A percentile compares a stretch with the other conserved stretches of the same genome.
phyloP scores from a whole-genome alignment of 352 stramenopile species.

The Phytopythium chamaehyphon region DNA sequence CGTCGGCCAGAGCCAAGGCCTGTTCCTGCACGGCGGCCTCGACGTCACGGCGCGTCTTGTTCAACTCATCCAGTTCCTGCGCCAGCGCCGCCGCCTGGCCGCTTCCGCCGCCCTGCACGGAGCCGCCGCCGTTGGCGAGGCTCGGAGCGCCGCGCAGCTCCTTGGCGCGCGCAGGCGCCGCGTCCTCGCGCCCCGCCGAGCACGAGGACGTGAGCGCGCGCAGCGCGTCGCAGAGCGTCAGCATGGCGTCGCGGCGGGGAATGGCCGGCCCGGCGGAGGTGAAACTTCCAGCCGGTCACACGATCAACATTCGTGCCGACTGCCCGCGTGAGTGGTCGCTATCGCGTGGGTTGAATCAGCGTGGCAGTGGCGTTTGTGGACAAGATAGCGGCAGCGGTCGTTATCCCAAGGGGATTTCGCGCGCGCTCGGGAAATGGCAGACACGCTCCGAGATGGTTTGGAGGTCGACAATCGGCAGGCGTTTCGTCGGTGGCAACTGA shows the following conservation, averaged over 20 bases:
- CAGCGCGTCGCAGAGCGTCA: constrained; percentile 38
- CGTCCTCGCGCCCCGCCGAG: constrained; percentile 27
- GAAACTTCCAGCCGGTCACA: neutral
- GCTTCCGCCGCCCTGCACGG: no score
- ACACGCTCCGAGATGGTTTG: no score
- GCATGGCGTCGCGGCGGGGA: constrained; percentile 13
- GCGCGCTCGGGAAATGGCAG: no score
- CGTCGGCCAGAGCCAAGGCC: no score
- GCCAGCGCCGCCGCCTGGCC: constrained; percentile 35
- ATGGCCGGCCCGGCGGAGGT: neutral
- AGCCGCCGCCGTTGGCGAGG: no score
- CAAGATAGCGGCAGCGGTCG: no score
- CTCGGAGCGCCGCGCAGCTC: constrained; percentile 18
- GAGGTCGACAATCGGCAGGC: no score
- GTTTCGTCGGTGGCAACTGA: no score
- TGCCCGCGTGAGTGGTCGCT: no score
- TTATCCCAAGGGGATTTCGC: no score
- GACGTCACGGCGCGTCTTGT: constrained; percentile 7
- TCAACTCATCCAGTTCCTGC: constrained; percentile 12
- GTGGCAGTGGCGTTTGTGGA: no score
- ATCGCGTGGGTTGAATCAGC: no score
- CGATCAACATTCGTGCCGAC: neutral
- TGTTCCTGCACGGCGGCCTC: constrained; percentile 42
- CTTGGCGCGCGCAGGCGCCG: constrained; percentile 25
- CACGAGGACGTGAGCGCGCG: constrained; percentile 32